Conservation (phyloP, 352 stramenopile genomes). For the Pythium myriotylum region DNA sequence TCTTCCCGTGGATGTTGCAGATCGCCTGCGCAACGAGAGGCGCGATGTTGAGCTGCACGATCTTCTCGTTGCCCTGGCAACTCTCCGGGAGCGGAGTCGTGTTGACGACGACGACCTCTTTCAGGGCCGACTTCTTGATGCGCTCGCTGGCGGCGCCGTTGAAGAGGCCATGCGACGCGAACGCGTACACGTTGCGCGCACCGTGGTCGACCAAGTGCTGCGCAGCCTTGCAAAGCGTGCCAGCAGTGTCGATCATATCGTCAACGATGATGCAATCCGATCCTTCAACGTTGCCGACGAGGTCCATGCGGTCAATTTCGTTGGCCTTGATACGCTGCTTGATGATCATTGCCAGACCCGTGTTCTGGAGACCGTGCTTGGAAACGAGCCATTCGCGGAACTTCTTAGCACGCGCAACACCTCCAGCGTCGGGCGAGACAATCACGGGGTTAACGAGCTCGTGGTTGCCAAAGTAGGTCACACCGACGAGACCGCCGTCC, state of each 20-base stretch:
- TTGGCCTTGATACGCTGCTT: constrained; percentile 99
- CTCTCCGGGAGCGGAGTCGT: constrained; percentile 84
- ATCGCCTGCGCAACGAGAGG: constrained; percentile 98
- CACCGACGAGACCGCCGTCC: constrained; percentile 93
- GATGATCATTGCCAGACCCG: constrained; percentile 99
- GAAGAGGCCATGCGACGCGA: constrained; percentile 98
- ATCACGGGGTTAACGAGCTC: constrained; percentile 99
- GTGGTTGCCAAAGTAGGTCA: constrained; percentile 95
- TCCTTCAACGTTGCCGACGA: constrained; percentile 98
- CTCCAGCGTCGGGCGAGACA: constrained; percentile 98
- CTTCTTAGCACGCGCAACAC: constrained; percentile 99
- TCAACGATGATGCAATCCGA: constrained; percentile 99
- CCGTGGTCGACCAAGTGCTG: constrained; percentile 96
- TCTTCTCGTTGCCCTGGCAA: constrained; percentile 96
- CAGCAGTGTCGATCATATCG: constrained; percentile 99
- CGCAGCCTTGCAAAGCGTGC: constrained; percentile 98
- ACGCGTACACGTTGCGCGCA: constrained; percentile 98
- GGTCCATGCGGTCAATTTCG: constrained; percentile 99
- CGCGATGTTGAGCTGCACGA: constrained; percentile 97
- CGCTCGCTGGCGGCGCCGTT: constrained; percentile 90
- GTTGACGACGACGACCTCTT: constrained; percentile 92
- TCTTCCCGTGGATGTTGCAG: constrained; percentile 99
- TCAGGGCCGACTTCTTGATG: constrained; percentile 91
- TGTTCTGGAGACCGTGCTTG: constrained; percentile 97
- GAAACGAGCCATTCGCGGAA: constrained; percentile 99